Percentiles rank a stretch among this genome's conserved stretches.
These are phyloP conservation scores for Populus euphratica DNA, from an alignment of 345 rosid genomes.

Conservation along the genomic window DNA sequence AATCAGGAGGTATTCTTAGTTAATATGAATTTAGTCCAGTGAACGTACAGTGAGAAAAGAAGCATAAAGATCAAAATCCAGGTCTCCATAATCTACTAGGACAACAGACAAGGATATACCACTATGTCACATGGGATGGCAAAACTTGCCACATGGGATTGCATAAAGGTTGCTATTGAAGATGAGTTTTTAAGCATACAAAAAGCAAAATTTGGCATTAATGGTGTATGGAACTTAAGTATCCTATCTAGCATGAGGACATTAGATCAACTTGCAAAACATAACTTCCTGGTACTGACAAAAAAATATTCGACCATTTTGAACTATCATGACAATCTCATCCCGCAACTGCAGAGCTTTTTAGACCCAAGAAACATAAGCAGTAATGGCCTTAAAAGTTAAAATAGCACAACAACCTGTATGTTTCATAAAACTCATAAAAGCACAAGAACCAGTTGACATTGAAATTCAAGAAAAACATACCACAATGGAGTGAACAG, in stretches of 20 bases:
- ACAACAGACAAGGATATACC: background rate
- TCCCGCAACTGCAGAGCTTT: background rate
- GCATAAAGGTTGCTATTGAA: background rate
- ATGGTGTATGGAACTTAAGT: background rate
- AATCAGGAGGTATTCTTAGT: background rate
- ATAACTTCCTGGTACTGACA: background rate
- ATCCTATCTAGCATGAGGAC: background rate
- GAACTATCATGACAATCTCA: background rate
- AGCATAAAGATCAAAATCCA: background rate
- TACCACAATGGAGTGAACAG: constrained; percentile 95
- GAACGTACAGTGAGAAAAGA: background rate
- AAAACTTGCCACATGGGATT: background rate
- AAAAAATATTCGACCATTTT: background rate
- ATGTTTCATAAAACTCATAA: background rate
- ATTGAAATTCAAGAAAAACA: constrained; percentile 9
- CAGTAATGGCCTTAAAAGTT: background rate
- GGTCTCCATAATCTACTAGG: background rate
- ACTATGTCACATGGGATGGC: background rate
- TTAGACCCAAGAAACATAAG: background rate
- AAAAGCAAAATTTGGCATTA: background rate
- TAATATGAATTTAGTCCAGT: background rate
- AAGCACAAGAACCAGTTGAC: constrained; percentile 2
- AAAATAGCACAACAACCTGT: background rate
- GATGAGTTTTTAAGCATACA: background rate
- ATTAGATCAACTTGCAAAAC: background rate